phyloP scores from a whole-genome alignment of 805 yeast genomes.

The Lipomyces yamadae region DNA sequence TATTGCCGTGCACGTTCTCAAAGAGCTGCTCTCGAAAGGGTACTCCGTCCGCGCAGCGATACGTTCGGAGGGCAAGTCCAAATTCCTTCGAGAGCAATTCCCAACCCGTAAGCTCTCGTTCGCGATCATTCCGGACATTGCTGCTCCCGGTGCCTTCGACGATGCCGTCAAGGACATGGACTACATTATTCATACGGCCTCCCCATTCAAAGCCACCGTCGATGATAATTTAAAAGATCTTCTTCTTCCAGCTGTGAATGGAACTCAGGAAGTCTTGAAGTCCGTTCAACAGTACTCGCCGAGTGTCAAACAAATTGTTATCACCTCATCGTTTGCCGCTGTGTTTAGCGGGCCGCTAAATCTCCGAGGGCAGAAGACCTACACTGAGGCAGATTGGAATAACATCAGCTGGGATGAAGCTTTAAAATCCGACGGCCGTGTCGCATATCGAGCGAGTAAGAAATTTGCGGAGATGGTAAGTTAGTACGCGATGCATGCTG shows the following conservation, averaged over 20 bases:
- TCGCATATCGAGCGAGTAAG: slow-evolving; percentile 40
- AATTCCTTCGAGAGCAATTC: slow-evolving; percentile 43
- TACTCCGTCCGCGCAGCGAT: slow-evolving; percentile 55
- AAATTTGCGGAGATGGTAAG: slow-evolving; percentile 55
- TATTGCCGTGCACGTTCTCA: slow-evolving; percentile 54
- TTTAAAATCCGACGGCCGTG: neutral
- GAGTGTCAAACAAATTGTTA: slow-evolving; percentile 51
- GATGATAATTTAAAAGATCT: slow-evolving; percentile 48
- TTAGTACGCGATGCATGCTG: no score
- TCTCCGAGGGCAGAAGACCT: slow-evolving; percentile 25
- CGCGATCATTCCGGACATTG: slow-evolving; percentile 56
- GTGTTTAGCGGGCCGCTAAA: slow-evolving; percentile 42
- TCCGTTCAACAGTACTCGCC: slow-evolving; percentile 54
- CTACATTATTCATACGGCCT: slow-evolving; percentile 49
- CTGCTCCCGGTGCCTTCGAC: slow-evolving; percentile 45
- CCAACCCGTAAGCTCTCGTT: slow-evolving; percentile 50
- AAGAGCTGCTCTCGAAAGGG: slow-evolving; percentile 48
- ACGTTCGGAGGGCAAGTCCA: slow-evolving; percentile 50
- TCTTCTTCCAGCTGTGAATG: slow-evolving; percentile 57
- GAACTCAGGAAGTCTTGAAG: slow-evolving; percentile 57
- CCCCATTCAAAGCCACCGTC: slow-evolving; percentile 44
- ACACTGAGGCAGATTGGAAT: slow-evolving; percentile 48
- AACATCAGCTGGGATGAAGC: slow-evolving; percentile 45
- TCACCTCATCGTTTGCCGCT: slow-evolving; percentile 61
- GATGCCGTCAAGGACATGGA: slow-evolving; percentile 41